Conservation (phyloP, 257 asterid genomes). For the Eustoma russellianum region DNA sequence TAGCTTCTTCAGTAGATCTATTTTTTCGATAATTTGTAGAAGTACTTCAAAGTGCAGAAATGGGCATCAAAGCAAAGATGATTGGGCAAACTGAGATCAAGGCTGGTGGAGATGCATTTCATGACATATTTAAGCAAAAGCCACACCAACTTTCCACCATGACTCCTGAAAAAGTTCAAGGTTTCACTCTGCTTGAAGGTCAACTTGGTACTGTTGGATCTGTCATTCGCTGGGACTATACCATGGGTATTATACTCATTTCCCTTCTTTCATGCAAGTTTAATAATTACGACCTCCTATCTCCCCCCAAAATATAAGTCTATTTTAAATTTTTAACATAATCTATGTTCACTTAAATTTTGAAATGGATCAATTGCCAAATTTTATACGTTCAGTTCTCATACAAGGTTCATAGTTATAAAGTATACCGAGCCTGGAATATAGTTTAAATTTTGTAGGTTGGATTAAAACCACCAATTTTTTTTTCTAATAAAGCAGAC, state of each 20-base stretch:
- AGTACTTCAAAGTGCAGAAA: not conserved
- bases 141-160: conserved; percentile 13
- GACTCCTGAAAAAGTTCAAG: conserved; percentile 6
- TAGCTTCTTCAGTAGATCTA: too few species aligned
- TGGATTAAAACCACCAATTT: too few species aligned
- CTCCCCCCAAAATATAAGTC: too few species aligned
- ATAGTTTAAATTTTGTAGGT: too few species aligned
- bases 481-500: too few species aligned
- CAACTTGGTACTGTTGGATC: conserved; percentile 10
- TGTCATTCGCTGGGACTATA: conserved; percentile 9
- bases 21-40: too few species aligned
- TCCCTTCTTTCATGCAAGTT: not conserved
- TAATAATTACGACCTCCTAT: not conserved
- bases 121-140: conserved; percentile 10
- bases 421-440: too few species aligned
- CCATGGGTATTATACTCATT: conserved; percentile 12
- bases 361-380: too few species aligned
- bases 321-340: too few species aligned
- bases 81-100: conserved; percentile 16
- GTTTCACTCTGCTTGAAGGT: conserved; percentile 14
- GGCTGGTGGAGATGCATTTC: conserved; percentile 17
- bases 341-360: too few species aligned
- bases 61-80: conserved; percentile 17
- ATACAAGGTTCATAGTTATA: too few species aligned
- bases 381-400: not conserved